Conservation (phyloP, 2,329 filamentous ascomycete genomes). For the Nemania diffusa region DNA sequence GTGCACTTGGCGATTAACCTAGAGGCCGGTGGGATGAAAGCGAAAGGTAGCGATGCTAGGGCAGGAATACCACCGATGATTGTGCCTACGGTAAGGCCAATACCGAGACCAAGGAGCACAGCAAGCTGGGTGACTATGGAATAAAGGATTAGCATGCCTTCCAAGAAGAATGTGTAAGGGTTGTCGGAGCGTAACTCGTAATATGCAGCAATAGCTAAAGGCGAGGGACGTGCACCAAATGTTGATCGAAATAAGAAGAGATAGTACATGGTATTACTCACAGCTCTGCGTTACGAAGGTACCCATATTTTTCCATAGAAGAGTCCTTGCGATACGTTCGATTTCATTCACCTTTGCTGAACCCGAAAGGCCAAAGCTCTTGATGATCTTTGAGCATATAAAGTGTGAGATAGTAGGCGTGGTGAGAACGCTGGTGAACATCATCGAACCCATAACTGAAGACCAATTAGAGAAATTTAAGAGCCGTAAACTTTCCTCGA, state of each 20-base stretch:
- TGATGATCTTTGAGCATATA: constrained; percentile 42
- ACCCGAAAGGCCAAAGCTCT: constrained; percentile 41
- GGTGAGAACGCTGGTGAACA: constrained; percentile 35
- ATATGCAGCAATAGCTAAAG: background rate
- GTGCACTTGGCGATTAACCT: constrained; percentile 40
- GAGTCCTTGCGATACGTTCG: constrained; percentile 34
- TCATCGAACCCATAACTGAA: constrained; percentile 35
- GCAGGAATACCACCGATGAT: constrained; percentile 42
- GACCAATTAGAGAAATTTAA: constrained; percentile 39
- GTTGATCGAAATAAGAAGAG: background rate
- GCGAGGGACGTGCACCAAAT: background rate
- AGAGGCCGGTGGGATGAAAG: constrained; percentile 39
- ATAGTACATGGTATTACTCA: constrained; percentile 18
- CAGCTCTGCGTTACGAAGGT: constrained; percentile 40
- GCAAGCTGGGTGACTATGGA: constrained; percentile 32
- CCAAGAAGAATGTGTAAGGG: background rate
- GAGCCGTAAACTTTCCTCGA: constrained; percentile 39
- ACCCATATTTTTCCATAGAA: constrained; percentile 43
- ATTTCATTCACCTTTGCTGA: constrained; percentile 38
- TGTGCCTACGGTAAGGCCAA: constrained; percentile 39
- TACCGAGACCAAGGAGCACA: constrained; percentile 32
- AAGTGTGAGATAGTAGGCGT: constrained; percentile 41
- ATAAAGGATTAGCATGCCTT: constrained; percentile 11
- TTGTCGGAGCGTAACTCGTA: background rate
- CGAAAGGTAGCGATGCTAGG: constrained; percentile 37